Base-by-base conservation (phyloP, 2,329 filamentous ascomycete species). In the Zelopaecilomyces penicillatus region DNA sequence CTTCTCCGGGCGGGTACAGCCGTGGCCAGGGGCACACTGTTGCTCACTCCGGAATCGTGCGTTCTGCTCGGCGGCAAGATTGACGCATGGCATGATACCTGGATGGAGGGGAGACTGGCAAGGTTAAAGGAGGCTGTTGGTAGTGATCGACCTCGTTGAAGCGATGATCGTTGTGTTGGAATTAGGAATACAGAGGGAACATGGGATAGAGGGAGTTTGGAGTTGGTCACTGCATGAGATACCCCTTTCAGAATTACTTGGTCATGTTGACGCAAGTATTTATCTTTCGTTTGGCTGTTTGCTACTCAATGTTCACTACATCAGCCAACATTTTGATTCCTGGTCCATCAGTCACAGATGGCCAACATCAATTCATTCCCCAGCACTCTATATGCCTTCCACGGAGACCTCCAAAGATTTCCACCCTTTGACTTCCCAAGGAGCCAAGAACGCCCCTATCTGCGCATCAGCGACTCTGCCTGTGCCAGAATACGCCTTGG, bases 31-130 rank as follows among this genome's bases (percentile, higher is more conserved):
- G 93, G 89, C 0, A 76, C 85, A 41, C 57, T 95, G n/a, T 66
- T 97, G 63, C 69, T 98, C 19, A 83, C 88, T 50, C 82, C 87
- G 1, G 68, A 67, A 2, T 80, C 64, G 45, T 82, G 80, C 43
- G 73, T 77, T n/a, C 59, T 95, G 2, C 65, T 96, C n/a, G 93
- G 93, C 2, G 93, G 93, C 0, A 94, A 87, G 66, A 76, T 97
- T 37, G 89, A 96, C 44, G 71, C 70, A 0, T 78, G 89, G 73
- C 87, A 97, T 58, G 82, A 79, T 58, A 73, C 73, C 6, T 97
- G 91, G 91, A 73, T 74, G 39, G 78, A 82, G 10, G 80, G 79
- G 2, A 75, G 86, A 51, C 82, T 95, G 62, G 74, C 73, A 40
- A 76, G 78, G 51, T 63, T 97, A 48, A 81, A 79, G 58, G 75